Evolutionary conservation across 1,284 basidiomycete species (phyloP), one percentile per base, ranked within the genome.

Genomic region (Tremellales sp.): DNA sequence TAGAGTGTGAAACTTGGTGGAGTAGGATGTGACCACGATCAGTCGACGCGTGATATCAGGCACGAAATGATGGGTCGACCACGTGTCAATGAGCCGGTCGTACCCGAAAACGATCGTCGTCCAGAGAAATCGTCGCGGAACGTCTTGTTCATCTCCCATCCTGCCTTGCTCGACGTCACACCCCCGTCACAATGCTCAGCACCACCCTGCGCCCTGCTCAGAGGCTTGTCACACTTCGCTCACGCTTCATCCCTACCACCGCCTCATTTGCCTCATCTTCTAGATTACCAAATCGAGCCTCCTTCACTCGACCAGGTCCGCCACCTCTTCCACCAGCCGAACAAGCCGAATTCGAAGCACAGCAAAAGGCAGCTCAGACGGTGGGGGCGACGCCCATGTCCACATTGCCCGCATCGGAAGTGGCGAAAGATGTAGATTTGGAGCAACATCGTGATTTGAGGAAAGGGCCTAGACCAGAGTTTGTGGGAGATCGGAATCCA

Each of bases 401-500:
- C 19, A 56, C 62, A 2, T 45, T 53, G 10, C 51, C 59, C 2
- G 43, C 46, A 13, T 55, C 54, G 12, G 43, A 45, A 1, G 37
- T 48, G 19, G 35, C 49, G 3, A 54, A 48, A 4, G 44, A 55
- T 22, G 45, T 46, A 7, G 46, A 53, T 24, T 41, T 53, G 26
- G 83, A 54, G 77, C 70, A 59, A 77, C 82, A 76, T 79, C 80
- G 55, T 69, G 71, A 74, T 74, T 65, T 73, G 63, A 61, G 67
- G 61, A 65, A 70, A 73, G 78, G 68, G 50, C 68, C 69, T 56
- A 67, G 59, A 71, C 71, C 62, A 26, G 76, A 79, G 42, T 81
- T 81, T 47, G 74, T 79, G 46, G 80, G 80, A 4, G 79, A 81
- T 8, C 59, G 62, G 1, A 81, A 81, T 61, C 80, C 80, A 3